Base-by-base conservation (phyloP, 257 asterid species). In the Gentiana straminea region DNA sequence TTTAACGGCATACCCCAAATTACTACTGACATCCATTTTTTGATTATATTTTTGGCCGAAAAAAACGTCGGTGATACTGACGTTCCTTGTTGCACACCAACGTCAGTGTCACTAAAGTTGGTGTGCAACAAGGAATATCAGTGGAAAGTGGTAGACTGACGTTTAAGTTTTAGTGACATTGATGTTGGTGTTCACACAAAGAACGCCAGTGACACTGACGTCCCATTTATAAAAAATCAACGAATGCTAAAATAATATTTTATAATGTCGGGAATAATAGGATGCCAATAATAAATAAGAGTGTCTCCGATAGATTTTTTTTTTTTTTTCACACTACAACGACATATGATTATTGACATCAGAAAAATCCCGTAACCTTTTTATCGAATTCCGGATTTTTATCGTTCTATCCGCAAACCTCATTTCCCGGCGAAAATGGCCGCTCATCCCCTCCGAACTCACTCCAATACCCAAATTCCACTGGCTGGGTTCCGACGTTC, bases 391-490 rank as follows among this genome's bases (percentile, higher is more conserved):
- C 32, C 52, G 8, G 39, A 43, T 32, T 34, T 24, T 47, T 55
- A 6, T 56, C 51, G 5, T 33, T 47, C 64, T 36, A 63, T n/a
- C 54, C 62, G 59, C 48, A 57, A 34, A 32, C 24, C 15, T 51
- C 1, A 3, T 44, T 39, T 48, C 35, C 33, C 1, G 2, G 1
- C 24, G 39, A 48, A 68, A 67, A 79, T 82, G 91, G 87, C 84
- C n/a, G 81, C 81, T 63, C 73, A 52, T 9, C 35, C 76, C 55
- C 64, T 77, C 61, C 71, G 73, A 1, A 63, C 79, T 39, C 39
- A 68, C 33, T 51, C 78, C 36, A 24, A 65, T 13, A 33, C 56
- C 49, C 52, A 64, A 36, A 47, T 68, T 37, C 24, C 34, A 65
- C 62, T 58, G 13, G 68, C 45, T 50, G 72, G 64, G 32, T 64